Evolutionary conservation across 306 rosid species (phyloP).

Genomic region (Pueraria montana): DNA sequence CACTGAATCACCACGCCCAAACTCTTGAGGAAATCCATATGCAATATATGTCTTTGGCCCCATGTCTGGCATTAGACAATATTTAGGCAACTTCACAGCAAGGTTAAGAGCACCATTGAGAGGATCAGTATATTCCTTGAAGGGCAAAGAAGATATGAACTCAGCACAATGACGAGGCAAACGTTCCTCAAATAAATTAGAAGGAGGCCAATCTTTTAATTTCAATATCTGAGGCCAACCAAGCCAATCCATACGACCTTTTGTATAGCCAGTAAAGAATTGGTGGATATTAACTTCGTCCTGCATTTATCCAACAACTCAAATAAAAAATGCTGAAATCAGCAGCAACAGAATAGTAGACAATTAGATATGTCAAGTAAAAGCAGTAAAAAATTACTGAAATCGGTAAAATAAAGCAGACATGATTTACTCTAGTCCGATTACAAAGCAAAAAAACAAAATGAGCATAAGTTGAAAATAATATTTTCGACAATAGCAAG

Average conservation of each 20-base stretch:
- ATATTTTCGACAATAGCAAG: not conserved
- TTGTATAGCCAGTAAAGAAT: constrained; percentile 78
- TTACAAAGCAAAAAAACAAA: too few relatives aligned
- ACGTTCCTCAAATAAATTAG: constrained; percentile 45
- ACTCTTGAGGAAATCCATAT: too few relatives aligned
- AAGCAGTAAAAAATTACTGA: too few relatives aligned
- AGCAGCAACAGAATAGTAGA: not conserved
- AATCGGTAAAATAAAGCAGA: too few relatives aligned
- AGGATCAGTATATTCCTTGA: constrained; percentile 49
- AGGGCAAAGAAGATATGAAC: constrained; percentile 72
- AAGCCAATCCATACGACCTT: constrained; percentile 52
- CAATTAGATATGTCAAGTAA: not conserved
- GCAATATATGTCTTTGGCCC: too few relatives aligned
- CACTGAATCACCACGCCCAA: too few relatives aligned
- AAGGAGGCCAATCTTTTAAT: too few relatives aligned
- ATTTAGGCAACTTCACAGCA: too few relatives aligned
- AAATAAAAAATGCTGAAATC: constrained; percentile 28
- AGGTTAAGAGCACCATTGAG: constrained; percentile 39
- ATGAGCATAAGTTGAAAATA: too few relatives aligned
- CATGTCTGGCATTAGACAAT: too few relatives aligned
- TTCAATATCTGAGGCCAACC: constrained; percentile 65
- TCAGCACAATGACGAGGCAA: constrained; percentile 87
- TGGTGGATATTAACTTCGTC: constrained; percentile 77
- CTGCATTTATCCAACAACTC: constrained; percentile 53
- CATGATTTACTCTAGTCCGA: too few relatives aligned